Percentiles rank a stretch among this genome's conserved stretches.
These are phyloP conservation scores for Triangularia setosa DNA, from an alignment of 2,329 filamentous ascomycete genomes.

Conservation along the genomic window DNA sequence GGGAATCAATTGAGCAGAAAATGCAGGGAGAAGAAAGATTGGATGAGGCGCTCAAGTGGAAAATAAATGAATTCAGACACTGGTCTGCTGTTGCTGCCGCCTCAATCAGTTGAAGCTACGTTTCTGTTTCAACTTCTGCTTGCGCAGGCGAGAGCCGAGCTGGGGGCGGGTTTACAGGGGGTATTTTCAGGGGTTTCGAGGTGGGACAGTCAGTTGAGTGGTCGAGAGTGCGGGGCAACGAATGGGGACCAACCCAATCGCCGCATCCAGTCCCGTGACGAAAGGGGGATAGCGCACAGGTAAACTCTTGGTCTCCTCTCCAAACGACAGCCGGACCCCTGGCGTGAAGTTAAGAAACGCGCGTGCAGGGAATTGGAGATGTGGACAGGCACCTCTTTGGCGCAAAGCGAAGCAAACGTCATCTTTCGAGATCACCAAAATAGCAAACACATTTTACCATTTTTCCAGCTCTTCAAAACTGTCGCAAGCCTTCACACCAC, in stretches of 20 bases:
- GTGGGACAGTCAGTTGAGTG: background rate
- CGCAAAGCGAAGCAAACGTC: conserved; percentile 16
- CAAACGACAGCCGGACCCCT: background rate
- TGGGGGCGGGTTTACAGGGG: conserved; percentile 1
- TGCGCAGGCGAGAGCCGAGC: conserved; percentile 2
- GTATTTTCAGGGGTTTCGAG: background rate
- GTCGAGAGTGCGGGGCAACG: background rate
- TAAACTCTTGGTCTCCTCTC: background rate
- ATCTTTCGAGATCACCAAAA: conserved; percentile 9
- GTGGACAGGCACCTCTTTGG: conserved; percentile 13
- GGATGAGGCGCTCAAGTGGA: conserved; percentile 18
- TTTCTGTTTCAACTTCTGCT: conserved; percentile 23
- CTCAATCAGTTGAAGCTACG: conserved; percentile 27
- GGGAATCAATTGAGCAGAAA: conserved; percentile 14
- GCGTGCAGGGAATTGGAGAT: background rate
- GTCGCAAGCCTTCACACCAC: background rate
- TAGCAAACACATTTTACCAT: background rate
- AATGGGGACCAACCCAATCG: background rate
- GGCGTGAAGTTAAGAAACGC: conserved; percentile 1
- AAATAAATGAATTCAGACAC: background rate
- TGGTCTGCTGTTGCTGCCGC: background rate
- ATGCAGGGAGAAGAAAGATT: conserved; percentile 6
- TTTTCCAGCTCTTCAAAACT: too few relatives aligned
- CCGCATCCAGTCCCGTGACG: background rate
- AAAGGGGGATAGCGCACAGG: background rate